phyloP scores from a whole-genome alignment of 106 monocot genomes.

The Platanthera guangdongensis region DNA sequence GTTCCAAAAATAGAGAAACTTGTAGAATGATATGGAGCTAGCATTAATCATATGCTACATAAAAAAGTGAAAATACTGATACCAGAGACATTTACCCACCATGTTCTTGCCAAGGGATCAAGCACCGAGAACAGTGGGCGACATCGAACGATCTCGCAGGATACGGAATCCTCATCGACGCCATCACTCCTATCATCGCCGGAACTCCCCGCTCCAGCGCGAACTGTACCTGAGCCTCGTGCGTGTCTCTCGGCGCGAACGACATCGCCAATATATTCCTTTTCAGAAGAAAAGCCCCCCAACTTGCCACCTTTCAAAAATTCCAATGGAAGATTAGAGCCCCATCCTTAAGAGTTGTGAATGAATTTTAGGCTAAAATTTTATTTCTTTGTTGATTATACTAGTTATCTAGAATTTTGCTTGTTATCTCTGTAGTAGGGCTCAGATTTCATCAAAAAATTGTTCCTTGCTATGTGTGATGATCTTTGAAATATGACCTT shows the following conservation, averaged over 20 bases:
- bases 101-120: slow-evolving; percentile 37
- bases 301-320: slow-evolving; percentile 36
- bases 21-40: too few relatives aligned
- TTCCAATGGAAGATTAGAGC: too few relatives aligned
- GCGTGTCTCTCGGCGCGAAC: slow-evolving; percentile 51
- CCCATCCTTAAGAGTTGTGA: too few relatives aligned
- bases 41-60: too few relatives aligned
- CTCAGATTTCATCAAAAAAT: too few relatives aligned
- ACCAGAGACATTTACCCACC: slow-evolving; percentile 9
- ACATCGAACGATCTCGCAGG: slow-evolving; percentile 45
- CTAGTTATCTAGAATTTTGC: too few relatives aligned
- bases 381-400: too few relatives aligned
- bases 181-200: slow-evolving; percentile 49
- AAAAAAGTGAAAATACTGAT: not conserved
- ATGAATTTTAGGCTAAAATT: too few relatives aligned
- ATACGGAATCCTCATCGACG: slow-evolving; percentile 37
- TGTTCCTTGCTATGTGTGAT: too few relatives aligned
- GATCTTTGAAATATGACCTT: too few relatives aligned
- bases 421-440: too few relatives aligned
- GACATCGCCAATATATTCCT: slow-evolving; percentile 50
- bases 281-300: slow-evolving; percentile 45
- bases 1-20: too few relatives aligned
- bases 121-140: slow-evolving; percentile 46
- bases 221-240: slow-evolving; percentile 54
- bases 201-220: slow-evolving; percentile 57